A percentile compares a stretch with the other conserved stretches of the same genome.
Evolutionary conservation across 495 filamentous ascomycete genomes (phyloP).

Genomic region (Echria macrotheca): DNA sequence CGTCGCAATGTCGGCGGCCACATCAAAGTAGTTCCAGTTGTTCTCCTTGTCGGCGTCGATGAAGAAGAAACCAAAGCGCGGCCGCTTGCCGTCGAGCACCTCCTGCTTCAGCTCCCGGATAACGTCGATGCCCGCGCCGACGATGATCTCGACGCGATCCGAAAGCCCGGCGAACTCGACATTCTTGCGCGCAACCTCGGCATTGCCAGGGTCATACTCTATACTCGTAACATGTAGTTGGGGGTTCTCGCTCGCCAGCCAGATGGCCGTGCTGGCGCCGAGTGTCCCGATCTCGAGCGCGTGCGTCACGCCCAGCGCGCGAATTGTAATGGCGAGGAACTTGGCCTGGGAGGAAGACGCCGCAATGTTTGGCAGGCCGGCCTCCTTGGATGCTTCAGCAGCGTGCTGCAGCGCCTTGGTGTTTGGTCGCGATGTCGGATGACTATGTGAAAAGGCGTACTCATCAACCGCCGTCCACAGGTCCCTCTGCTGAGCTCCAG

Average conservation of each 20-base stretch:
- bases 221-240: conserved; percentile 40
- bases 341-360: conserved; percentile 36
- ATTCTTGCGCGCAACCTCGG: conserved; percentile 41
- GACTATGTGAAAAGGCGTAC: conserved; percentile 14
- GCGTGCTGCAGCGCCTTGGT: conserved; percentile 14
- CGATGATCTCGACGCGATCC: conserved; percentile 36
- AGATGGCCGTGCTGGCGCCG: conserved; percentile 49
- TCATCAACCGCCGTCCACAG: conserved; percentile 17
- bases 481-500: background rate
- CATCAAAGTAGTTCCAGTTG: conserved; percentile 44
- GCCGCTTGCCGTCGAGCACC: conserved; percentile 42
- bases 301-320: conserved; percentile 30
- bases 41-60: conserved; percentile 49
- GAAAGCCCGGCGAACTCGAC: conserved; percentile 29
- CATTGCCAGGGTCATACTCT: conserved; percentile 36
- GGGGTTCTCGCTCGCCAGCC: conserved; percentile 37
- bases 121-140: conserved; percentile 42
- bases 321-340: conserved; percentile 38
- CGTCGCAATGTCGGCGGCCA: conserved; percentile 36
- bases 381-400: conserved; percentile 16
- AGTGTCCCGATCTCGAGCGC: conserved; percentile 51
- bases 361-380: conserved; percentile 32
- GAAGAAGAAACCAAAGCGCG: conserved; percentile 45
- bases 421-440: conserved; percentile 14
- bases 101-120: conserved; percentile 36